Percentiles rank a stretch among this genome's conserved stretches.
Evolutionary conservation across 1,284 basidiomycete genomes (phyloP).

Genomic region (Papiliotrema nemorosa): DNA sequence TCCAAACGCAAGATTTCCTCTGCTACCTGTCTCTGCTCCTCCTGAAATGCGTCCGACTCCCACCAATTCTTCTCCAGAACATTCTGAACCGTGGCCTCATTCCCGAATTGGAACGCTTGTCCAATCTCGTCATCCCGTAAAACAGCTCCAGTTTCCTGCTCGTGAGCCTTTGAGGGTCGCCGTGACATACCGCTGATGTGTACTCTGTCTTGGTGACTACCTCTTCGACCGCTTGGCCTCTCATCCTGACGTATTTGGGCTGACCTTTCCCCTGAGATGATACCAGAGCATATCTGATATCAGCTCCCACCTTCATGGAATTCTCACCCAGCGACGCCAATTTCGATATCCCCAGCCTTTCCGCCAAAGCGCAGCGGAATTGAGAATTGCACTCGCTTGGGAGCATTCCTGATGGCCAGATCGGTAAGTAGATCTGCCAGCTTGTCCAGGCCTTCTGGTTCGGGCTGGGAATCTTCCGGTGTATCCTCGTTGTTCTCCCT

Average conservation of each 20-base stretch:
- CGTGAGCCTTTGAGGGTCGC: neutral
- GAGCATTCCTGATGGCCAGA: constrained; percentile 77
- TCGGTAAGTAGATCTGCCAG: constrained; percentile 52
- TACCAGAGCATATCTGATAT: constrained; percentile 71
- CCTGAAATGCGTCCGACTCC: constrained; percentile 27
- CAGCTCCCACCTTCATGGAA: neutral
- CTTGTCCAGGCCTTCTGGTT: constrained; percentile 65
- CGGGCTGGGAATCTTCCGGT: constrained; percentile 50
- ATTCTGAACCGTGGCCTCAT: constrained; percentile 37
- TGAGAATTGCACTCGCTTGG: constrained; percentile 82
- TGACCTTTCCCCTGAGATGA: constrained; percentile 76
- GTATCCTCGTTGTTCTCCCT: constrained; percentile 54
- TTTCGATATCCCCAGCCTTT: constrained; percentile 63
- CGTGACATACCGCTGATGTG: constrained; percentile 65
- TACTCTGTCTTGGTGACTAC: constrained; percentile 66
- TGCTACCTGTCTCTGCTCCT: constrained; percentile 22
- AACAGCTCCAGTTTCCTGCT: constrained; percentile 44
- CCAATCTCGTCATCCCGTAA: constrained; percentile 40
- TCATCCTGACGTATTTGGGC: constrained; percentile 75
- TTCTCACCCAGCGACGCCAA: constrained; percentile 82
- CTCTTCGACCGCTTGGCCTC: constrained; percentile 71
- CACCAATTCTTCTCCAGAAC: constrained; percentile 44
- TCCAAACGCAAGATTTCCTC: constrained; percentile 28
- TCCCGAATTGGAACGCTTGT: constrained; percentile 44
- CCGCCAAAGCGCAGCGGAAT: constrained; percentile 73